Evolutionary conservation across 768 basidiomycete species (phyloP), one percentile per base, ranked within the genome.

Genomic region (Hortiboletus campestris): DNA sequence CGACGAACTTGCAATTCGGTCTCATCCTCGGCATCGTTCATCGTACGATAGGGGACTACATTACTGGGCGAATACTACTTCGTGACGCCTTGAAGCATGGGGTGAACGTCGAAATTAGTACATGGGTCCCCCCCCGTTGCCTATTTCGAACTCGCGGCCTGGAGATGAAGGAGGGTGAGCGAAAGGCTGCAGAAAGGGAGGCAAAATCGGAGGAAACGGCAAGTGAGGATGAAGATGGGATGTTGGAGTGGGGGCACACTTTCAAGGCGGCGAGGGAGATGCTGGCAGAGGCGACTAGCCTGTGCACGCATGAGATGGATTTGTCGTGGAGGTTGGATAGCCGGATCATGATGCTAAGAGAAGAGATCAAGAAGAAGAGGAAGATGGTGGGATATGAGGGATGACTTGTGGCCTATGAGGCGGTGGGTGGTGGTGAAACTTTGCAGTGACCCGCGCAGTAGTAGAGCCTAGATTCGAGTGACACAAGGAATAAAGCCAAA

Each of bases 41-140:
- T 62, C 81, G 86, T 29, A 85, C 84, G 0, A 69, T 80, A 0
- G 75, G 80, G 6, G 73, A 76, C 11, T 84, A 72, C 60, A 59
- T 60, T 0, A 66, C 76, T 1, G 69, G 83, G 1, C 78, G 84
- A 6, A 63, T 66, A 0, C 80, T 84, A 58, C 72, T 90, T 28
- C 64, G 67, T 17, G 83, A 86, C 29, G 84, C 86, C 0, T 65
- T 77, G 51, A 69, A 66, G 8, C 71, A 75, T 12, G 76, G 80
- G 29, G 55, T 66, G 13, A 50, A 67, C 28, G 67, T 80, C 35
- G 72, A 76, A n/a, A 74, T 79, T 32, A 85, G 79, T 58, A 84
- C 80, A 0, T 91, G 89, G 89, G 80, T 89, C 6, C 76, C 75
- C n/a, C 1, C 83, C 86, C 4, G 77, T 89, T 3, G 79, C 86